Conservation (phyloP, 2,329 filamentous ascomycete genomes). For the Pestalotiopsis sp. region DNA sequence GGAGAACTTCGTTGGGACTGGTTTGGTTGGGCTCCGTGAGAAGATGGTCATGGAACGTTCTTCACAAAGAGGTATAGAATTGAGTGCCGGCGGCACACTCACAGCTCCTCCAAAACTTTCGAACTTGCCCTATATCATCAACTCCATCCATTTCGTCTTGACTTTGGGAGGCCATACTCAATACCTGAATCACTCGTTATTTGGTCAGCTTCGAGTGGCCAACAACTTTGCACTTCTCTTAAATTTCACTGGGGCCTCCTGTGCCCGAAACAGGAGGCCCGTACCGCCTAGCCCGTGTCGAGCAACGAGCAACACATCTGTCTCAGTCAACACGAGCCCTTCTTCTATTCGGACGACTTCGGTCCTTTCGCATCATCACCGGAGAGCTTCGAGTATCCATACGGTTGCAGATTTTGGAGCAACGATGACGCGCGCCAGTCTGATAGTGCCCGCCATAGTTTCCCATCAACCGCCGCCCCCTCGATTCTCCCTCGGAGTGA, state of each 20-base stretch:
- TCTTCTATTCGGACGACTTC: not conserved
- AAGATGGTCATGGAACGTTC: too few relatives aligned
- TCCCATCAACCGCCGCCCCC: not conserved
- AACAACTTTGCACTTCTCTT: not conserved
- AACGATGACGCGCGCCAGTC: not conserved
- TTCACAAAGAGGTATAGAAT: too few relatives aligned
- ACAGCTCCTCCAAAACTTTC: too few relatives aligned
- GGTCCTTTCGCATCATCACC: slow-evolving; percentile 5
- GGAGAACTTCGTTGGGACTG: too few relatives aligned
- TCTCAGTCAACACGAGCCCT: slow-evolving; percentile 7
- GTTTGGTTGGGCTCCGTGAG: too few relatives aligned
- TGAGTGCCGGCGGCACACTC: too few relatives aligned
- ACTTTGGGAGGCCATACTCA: too few relatives aligned
- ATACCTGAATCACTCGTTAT: too few relatives aligned
- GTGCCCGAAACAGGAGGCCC: slow-evolving; percentile 11
- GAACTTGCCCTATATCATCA: too few relatives aligned
- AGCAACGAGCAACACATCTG: slow-evolving; percentile 9
- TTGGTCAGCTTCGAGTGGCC: not conserved
- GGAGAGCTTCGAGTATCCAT: not conserved
- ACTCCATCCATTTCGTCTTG: too few relatives aligned
- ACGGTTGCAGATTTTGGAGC: not conserved
- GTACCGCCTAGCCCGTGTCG: not conserved
- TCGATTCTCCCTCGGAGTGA: not conserved
- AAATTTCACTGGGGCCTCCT: slow-evolving; percentile 2
- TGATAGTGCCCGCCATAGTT: slow-evolving; percentile 4